A percentile compares a stretch with the other conserved stretches of the same genome.
Conservation (phyloP, 1,139 yeast species). For the Scheffersomyces illinoinensis region DNA sequence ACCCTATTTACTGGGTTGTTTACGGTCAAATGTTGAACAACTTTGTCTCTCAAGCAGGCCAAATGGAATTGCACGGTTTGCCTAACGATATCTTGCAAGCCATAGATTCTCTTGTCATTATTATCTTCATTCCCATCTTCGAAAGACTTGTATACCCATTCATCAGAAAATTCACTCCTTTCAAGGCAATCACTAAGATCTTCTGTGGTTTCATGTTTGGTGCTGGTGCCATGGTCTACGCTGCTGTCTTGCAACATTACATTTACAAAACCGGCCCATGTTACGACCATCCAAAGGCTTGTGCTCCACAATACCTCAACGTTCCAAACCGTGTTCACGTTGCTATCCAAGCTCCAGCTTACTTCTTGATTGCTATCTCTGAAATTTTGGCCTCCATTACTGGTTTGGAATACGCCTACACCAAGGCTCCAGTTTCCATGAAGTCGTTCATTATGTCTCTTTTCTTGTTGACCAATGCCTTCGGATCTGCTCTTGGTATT, state of each 20-base stretch:
- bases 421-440: constrained; percentile 67
- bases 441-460: constrained; percentile 66
- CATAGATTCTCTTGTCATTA: constrained; percentile 60
- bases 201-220: constrained; percentile 74
- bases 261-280: constrained; percentile 79
- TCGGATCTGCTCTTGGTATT: constrained; percentile 73
- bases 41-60: constrained; percentile 64
- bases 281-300: constrained; percentile 55
- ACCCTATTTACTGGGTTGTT: constrained; percentile 67
- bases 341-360: constrained; percentile 66
- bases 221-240: constrained; percentile 70
- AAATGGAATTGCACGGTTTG: constrained; percentile 61
- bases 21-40: constrained; percentile 69
- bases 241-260: constrained; percentile 76
- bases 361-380: constrained; percentile 59
- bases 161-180: constrained; percentile 54
- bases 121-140: constrained; percentile 61
- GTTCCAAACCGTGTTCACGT: constrained; percentile 58
- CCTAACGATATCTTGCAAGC: constrained; percentile 70
- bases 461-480: constrained; percentile 60
- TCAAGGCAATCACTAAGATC: constrained; percentile 73
- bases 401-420: constrained; percentile 69
- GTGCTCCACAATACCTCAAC: constrained; percentile 27
- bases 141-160: constrained; percentile 56
- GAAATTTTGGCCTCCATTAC: constrained; percentile 69